Conservation (phyloP, 2,329 filamentous ascomycete genomes). For the Fusarium sacchari region DNA sequence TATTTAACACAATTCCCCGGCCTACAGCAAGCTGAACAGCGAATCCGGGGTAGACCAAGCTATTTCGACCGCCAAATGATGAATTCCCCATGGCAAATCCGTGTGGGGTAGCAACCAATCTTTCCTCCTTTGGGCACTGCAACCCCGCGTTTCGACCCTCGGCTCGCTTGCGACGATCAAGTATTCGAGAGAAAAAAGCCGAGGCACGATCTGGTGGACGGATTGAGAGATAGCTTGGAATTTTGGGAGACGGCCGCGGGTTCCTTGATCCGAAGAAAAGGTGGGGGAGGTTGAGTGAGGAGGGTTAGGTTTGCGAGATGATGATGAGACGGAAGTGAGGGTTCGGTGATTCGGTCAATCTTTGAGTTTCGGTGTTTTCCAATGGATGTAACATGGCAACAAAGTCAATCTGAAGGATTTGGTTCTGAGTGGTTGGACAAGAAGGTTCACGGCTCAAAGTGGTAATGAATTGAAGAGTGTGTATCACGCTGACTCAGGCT, state of each 20-base stretch:
- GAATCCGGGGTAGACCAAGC: conserved; percentile 16
- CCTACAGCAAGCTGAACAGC: not conserved
- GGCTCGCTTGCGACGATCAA: not conserved
- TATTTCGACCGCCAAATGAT: not conserved
- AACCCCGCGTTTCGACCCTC: conserved; percentile 26
- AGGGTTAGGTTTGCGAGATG: not conserved
- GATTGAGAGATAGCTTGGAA: not conserved
- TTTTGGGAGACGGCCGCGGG: not conserved
- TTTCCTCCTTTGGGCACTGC: conserved; percentile 22
- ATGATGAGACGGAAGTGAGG: not conserved
- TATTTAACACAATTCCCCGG: conserved; percentile 11
- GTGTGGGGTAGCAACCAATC: conserved; percentile 24
- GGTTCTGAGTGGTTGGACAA: not conserved
- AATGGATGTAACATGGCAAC: not conserved
- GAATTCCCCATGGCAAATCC: not conserved
- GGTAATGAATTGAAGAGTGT: not conserved
- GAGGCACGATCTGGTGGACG: conserved; percentile 18
- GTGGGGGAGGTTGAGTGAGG: not conserved
- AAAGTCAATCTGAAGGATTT: not conserved
- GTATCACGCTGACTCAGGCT: not conserved
- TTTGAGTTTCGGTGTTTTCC: not conserved
- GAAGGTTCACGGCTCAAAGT: not conserved
- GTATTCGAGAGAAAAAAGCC: not conserved
- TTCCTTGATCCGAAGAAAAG: not conserved
- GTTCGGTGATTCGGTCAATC: not conserved